Conservation (phyloP, 2,329 filamentous ascomycete species). For the Orbilia quercus region DNA sequence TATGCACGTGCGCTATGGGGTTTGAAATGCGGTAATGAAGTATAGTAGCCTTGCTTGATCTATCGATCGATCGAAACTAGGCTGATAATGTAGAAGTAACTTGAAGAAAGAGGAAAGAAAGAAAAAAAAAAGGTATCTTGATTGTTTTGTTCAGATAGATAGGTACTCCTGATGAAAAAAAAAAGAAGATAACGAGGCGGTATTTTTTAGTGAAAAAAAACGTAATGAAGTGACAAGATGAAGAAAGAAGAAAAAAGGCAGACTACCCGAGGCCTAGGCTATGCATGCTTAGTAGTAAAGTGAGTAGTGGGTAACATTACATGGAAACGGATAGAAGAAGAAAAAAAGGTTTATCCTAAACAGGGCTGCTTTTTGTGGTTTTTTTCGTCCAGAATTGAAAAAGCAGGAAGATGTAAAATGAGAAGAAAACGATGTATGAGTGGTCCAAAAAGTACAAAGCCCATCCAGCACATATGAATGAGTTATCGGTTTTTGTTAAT, state of each 20-base stretch:
- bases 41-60: too few species aligned
- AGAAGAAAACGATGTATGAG: not conserved
- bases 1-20: constrained; percentile 9
- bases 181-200: not conserved
- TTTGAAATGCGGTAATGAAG: too few species aligned
- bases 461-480: not conserved
- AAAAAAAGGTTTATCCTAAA: not conserved
- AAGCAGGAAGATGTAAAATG: too few species aligned
- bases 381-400: too few species aligned
- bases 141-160: too few species aligned
- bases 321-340: too few species aligned
- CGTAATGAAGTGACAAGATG: not conserved
- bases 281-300: not conserved
- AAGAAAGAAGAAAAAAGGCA: not conserved
- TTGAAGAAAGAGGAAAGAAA: too few species aligned
- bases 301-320: constrained; percentile 4
- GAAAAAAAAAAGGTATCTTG: not conserved
- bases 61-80: too few species aligned
- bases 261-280: constrained; percentile 17
- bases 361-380: not conserved
- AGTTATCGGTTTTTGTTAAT: constrained; percentile 21
- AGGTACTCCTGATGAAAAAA: not conserved
- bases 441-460: not conserved
- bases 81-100: too few species aligned
- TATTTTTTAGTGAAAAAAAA: not conserved